Percentiles rank a stretch among this genome's conserved stretches.
phyloP scores from a whole-genome alignment of 176 grass and related monocot genomes.

The Leersia perrieri region DNA sequence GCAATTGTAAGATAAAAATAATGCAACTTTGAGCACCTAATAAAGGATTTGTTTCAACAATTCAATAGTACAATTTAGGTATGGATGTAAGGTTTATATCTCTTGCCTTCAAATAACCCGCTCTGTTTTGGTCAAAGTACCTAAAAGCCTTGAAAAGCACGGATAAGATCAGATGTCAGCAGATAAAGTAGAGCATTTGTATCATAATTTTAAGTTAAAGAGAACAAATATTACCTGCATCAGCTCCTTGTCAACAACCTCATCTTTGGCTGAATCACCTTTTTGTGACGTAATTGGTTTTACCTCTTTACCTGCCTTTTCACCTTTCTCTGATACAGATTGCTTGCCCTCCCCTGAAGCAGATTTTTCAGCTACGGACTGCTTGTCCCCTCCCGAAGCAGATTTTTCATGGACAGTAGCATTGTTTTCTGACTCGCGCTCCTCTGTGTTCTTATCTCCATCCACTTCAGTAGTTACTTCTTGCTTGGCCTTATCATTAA shows the following conservation, averaged over 20 bases:
- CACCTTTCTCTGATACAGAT: conserved; percentile 28
- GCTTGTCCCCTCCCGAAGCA: conserved; percentile 18
- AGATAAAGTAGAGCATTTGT: not conserved
- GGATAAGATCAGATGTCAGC: conserved; percentile 14
- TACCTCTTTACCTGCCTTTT: conserved; percentile 48
- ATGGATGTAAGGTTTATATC: not conserved
- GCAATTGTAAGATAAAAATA: conserved; percentile 28
- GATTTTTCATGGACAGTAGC: conserved; percentile 19
- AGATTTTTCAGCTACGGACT: conserved; percentile 29
- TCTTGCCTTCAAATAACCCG: conserved; percentile 74
- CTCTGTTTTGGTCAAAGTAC: conserved; percentile 83
- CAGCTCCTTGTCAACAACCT: conserved; percentile 80
- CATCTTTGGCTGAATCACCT: conserved; percentile 52
- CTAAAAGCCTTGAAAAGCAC: conserved; percentile 85
- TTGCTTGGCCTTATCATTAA: conserved; percentile 21
- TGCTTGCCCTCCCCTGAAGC: conserved; percentile 9
- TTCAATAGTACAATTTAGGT: not conserved
- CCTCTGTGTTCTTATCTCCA: conserved; percentile 38
- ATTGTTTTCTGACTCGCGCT: conserved; percentile 33
- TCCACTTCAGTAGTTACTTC: conserved; percentile 34
- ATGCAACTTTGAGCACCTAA: not conserved
- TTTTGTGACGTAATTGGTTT: conserved; percentile 37
- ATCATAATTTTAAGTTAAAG: not conserved
- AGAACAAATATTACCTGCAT: conserved; percentile 60
- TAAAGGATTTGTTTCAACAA: conserved; percentile 11